Conservation (phyloP, 495 filamentous ascomycete genomes). For the Rostrohypoxylon terebratum region DNA sequence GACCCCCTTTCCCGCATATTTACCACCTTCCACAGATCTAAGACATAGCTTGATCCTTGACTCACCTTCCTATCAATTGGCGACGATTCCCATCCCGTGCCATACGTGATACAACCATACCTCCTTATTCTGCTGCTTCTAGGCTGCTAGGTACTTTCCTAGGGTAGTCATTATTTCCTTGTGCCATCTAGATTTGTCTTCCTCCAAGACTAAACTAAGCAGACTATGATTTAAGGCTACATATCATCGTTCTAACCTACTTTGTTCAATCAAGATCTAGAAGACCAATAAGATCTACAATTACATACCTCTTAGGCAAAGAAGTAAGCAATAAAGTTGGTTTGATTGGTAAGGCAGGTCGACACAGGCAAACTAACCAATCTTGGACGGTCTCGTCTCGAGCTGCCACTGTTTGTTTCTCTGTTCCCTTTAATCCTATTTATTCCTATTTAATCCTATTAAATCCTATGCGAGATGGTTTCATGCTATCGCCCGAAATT, state of each 20-base stretch:
- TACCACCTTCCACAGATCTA: slow-evolving; percentile 39
- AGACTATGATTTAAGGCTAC: not conserved
- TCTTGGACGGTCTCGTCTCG: slow-evolving; percentile 37
- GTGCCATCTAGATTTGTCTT: not conserved
- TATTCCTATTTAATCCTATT: too few species aligned
- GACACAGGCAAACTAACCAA: not conserved
- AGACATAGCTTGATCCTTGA: slow-evolving; percentile 44
- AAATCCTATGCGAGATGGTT: slow-evolving; percentile 22
- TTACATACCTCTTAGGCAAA: not conserved
- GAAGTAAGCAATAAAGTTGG: not conserved
- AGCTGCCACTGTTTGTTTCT: slow-evolving; percentile 26
- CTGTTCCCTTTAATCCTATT: slow-evolving; percentile 10
- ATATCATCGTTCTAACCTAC: not conserved
- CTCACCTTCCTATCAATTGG: slow-evolving; percentile 23
- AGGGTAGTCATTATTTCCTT: not conserved
- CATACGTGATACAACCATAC: slow-evolving; percentile 23
- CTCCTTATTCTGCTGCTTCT: not conserved
- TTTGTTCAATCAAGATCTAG: not conserved
- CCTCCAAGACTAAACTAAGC: not conserved
- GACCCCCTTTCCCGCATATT: slow-evolving; percentile 21
- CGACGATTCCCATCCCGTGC: slow-evolving; percentile 22
- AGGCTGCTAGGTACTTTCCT: too few species aligned
- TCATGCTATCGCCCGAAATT: slow-evolving; percentile 41
- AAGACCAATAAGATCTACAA: not conserved
- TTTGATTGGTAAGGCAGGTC: not conserved